Base-by-base conservation (phyloP, 306 rosid genomes). In the Trichosanthes cucumerina region DNA sequence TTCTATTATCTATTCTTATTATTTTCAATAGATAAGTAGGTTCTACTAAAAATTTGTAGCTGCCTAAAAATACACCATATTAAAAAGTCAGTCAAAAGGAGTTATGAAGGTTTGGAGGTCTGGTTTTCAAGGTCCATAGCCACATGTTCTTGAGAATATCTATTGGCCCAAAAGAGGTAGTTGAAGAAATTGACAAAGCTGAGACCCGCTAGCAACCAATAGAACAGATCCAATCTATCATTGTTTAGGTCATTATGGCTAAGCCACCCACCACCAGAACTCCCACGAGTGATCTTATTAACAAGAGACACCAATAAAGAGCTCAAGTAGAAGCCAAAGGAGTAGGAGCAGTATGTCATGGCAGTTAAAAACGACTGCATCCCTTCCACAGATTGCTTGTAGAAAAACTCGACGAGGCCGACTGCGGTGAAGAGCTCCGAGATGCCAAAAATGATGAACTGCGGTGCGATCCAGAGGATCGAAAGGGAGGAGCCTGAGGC, bases 291-390 rank as follows among this genome's bases (percentile, higher is more conserved):
- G 1, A 84, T 64, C 78, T 76, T 85, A 81, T 88, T 88, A 54
- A 88, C 94, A 7, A 88, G 52, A 5, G 89, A 85, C 43, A 88
- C 91, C 33, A 90, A 85, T 13, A 90, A 74, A 7, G 91, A 86
- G 84, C 91, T 90, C 76, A 86, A 63, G 70, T 86, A 90, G 87
- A 86, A 88, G 9, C 94, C 94, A 38, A 88, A 85, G 2, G 93
- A 87, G 84, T 87, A 87, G 1, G 93, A 87, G 52, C 93, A 89
- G 52, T 86, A 89, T 3, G 91, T 85, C 87, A 90, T 85, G 64
- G 90, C 90, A 0, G 91, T 88, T n/a, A 88, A 77, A 81, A 86
- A 86, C 28, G 90, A 79, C 10, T 88, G 91, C 94, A 90, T 88
- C 21, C 91, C 90, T 24, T 86, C 88, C 80, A 82, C 33, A 0